A percentile compares a stretch with the other conserved stretches of the same genome.
Evolutionary conservation across 2,329 filamentous ascomycete genomes (phyloP).

Genomic region (Arthroderma uncinatum): DNA sequence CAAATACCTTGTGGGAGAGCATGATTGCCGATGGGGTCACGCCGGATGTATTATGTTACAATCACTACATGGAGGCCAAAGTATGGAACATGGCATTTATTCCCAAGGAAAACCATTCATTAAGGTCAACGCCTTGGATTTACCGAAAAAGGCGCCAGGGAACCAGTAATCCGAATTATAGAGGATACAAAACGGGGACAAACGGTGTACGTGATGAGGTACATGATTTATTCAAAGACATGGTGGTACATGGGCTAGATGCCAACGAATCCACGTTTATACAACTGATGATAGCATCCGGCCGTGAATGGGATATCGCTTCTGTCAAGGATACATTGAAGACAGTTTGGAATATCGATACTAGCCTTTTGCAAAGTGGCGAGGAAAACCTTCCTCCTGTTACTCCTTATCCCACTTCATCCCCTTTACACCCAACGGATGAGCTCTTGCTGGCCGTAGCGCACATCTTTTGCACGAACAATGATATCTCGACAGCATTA

Average conservation of each 20-base stretch:
- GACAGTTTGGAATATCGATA: conserved; percentile 45
- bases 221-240: conserved; percentile 36
- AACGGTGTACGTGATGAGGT: conserved; percentile 28
- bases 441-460: conserved; percentile 55
- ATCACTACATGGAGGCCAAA: conserved; percentile 42
- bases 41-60: conserved; percentile 44
- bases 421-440: conserved; percentile 47
- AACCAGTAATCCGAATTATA: conserved; percentile 16
- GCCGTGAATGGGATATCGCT: conserved; percentile 41
- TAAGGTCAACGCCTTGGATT: conserved; percentile 26
- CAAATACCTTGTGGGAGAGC: conserved; percentile 37
- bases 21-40: conserved; percentile 30
- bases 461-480: conserved; percentile 57
- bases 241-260: conserved; percentile 35
- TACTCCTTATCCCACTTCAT: conserved; percentile 37
- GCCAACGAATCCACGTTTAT: conserved; percentile 45
- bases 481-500: conserved; percentile 48
- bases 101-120: conserved; percentile 30
- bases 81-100: conserved; percentile 37
- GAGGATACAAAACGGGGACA: conserved; percentile 23
- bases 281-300: conserved; percentile 42
- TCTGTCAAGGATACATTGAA: conserved; percentile 40
- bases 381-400: conserved; percentile 25
- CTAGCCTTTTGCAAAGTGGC: conserved; percentile 31
- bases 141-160: conserved; percentile 22